A percentile compares a stretch with the other conserved stretches of the same genome.
Evolutionary conservation across 331 rosid species (phyloP).

Genomic region (Cydonia oblonga): DNA sequence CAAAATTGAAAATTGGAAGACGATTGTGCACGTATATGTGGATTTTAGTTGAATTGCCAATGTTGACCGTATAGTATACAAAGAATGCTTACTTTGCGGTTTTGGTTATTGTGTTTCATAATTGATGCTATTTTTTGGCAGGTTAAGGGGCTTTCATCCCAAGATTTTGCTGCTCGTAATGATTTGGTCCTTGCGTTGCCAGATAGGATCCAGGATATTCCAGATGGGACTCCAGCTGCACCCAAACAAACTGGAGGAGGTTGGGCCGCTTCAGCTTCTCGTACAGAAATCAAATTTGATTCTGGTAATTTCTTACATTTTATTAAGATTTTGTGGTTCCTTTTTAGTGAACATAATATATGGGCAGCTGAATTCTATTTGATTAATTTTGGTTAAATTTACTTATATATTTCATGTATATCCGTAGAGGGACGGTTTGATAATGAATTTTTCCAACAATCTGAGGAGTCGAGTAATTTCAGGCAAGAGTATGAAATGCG

Average conservation of each 20-base stretch:
- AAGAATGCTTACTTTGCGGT: background rate
- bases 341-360: background rate
- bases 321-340: background rate
- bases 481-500: conserved; percentile 98
- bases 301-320: conserved; percentile 45
- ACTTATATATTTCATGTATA: conserved; percentile 12
- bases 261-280: conserved; percentile 83
- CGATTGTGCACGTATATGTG: background rate
- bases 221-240: conserved; percentile 78
- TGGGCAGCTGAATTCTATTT: background rate
- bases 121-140: conserved; percentile 18
- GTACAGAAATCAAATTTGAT: conserved; percentile 82
- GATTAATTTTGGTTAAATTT: background rate
- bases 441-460: conserved; percentile 61
- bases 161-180: conserved; percentile 92
- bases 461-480: conserved; percentile 71
- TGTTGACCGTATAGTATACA: background rate
- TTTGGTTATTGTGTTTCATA: background rate
- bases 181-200: conserved; percentile 93
- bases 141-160: conserved; percentile 79
- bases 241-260: conserved; percentile 80
- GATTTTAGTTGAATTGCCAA: background rate
- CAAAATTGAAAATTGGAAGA: background rate
- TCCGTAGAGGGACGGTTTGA: conserved; percentile 72
- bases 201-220: conserved; percentile 84